These are phyloP conservation scores for Tetrapisispora fleetii DNA, from an alignment of 805 yeast species.

Conservation along the genomic window DNA sequence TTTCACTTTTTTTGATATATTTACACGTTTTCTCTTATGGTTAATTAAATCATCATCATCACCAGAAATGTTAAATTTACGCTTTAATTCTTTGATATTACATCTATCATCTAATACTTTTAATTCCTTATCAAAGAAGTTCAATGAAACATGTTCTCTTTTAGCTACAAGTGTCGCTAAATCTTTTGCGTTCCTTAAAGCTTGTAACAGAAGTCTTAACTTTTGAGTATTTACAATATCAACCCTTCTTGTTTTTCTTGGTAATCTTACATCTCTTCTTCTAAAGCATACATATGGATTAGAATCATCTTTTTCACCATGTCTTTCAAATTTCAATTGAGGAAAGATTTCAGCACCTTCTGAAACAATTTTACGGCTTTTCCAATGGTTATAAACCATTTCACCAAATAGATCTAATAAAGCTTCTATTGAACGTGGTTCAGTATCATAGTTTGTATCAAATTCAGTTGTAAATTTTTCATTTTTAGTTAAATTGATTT, in stretches of 20 bases:
- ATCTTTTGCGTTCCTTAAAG: constrained; percentile 65
- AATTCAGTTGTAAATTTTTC: constrained; percentile 50
- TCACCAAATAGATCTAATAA: constrained; percentile 54
- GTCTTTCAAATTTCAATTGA: constrained; percentile 72
- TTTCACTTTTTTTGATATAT: constrained; percentile 13
- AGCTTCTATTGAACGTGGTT: constrained; percentile 37
- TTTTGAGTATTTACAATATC: constrained; percentile 86
- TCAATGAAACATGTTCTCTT: constrained; percentile 46
- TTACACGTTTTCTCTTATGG: constrained; percentile 51
- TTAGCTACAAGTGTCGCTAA: constrained; percentile 60
- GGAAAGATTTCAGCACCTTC: constrained; percentile 69
- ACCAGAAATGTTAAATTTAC: constrained; percentile 66
- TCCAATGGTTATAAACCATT: constrained; percentile 74
- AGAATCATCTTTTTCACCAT: constrained; percentile 77
- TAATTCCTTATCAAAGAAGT: constrained; percentile 50
- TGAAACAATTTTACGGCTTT: constrained; percentile 51
- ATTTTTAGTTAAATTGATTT: constrained; percentile 35
- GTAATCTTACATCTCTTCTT: constrained; percentile 88
- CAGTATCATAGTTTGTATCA: constrained; percentile 29
- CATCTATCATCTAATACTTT: constrained; percentile 66
- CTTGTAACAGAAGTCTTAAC: constrained; percentile 60
- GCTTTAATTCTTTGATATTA: constrained; percentile 61
- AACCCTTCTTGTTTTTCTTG: constrained; percentile 90
- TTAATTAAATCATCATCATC: constrained; percentile 77
- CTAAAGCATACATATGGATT: constrained; percentile 96